Base-by-base conservation (phyloP, 306 rosid species). In the Canavalia ensiformis region DNA sequence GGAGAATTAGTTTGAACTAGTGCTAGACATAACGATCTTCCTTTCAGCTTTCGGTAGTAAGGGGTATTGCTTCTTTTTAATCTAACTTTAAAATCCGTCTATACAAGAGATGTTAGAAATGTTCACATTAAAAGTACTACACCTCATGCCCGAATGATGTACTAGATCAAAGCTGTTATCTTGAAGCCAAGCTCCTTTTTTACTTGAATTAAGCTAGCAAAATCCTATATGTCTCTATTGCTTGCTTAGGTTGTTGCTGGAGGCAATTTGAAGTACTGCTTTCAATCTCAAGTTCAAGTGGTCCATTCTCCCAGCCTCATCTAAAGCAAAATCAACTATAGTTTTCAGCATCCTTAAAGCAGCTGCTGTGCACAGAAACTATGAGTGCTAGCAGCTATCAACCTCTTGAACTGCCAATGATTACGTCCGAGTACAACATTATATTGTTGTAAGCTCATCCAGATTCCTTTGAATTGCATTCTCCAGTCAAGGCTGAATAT, bases 201-300 rank as follows among this genome's bases (percentile, higher is more conserved):
- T 34, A 90, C 90, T 87, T 86, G 95, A 86, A 91, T 86, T 76
- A 89, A 63, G 98, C 87, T 8, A 94, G 87, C 87, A 94, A 87
- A 84, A 91, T 74, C 84, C 95, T 88, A 83, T 88, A 91, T 76
- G 94, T 89, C 81, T 94, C 98, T 71, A 91, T 88, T 47, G 98
- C 97, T 88, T 90, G 94, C 85, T 88, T 91, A 50, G 98, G 98
- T 51, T 81, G 89, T 77, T 88, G 88, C 84, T 80, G 90, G n/a
- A n/a, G 74, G 95, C 81, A 83, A 94, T 86, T 87, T 88, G 91
- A 58, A 94, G 91, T 5, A 88, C 94, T 7, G 97, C 97, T 81
- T 92, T 91, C 86, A 92, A 74, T 81, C 97, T 85, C 67, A 90
- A 90, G 90, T 75, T 86, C 90, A 69, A 90, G 81, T 94, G 97